Evolutionary conservation across 78 protist genomes (phyloP).

Genomic region (Planoprotostelium fungivorum): DNA sequence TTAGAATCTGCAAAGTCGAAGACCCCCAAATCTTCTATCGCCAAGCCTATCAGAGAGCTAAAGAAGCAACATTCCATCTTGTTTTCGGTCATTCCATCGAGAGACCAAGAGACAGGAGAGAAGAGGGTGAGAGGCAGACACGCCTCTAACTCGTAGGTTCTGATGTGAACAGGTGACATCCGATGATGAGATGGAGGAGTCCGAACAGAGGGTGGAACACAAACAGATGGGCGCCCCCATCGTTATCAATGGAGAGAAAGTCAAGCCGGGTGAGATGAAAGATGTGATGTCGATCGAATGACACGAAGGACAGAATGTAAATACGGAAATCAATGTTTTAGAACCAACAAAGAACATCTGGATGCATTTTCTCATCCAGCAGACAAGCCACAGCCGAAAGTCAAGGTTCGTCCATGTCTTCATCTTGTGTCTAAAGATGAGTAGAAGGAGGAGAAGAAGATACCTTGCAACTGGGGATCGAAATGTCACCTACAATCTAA

Average conservation of each 20-base stretch:
- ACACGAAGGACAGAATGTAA: not conserved
- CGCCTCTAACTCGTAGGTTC: no score
- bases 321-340: not conserved
- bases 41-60: not conserved
- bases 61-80: slow-evolving; percentile 5
- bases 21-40: not conserved
- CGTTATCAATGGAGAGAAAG: not conserved
- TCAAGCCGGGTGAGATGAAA: not conserved
- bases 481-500: not conserved
- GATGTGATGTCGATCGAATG: not conserved
- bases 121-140: no score
- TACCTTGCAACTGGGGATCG: not conserved
- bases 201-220: not conserved
- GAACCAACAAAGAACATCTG: not conserved
- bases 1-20: slow-evolving; percentile 4
- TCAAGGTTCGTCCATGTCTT: not conserved
- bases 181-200: not conserved
- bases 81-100: slow-evolving; percentile 1
- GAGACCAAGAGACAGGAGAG: not conserved
- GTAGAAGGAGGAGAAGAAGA: not conserved
- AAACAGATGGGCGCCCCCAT: not conserved
- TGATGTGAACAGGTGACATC: no score
- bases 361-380: not conserved
- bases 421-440: not conserved
- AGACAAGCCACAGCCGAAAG: not conserved